Conservation (phyloP, 306 rosid species). For the Echinosophora koreensis region DNA sequence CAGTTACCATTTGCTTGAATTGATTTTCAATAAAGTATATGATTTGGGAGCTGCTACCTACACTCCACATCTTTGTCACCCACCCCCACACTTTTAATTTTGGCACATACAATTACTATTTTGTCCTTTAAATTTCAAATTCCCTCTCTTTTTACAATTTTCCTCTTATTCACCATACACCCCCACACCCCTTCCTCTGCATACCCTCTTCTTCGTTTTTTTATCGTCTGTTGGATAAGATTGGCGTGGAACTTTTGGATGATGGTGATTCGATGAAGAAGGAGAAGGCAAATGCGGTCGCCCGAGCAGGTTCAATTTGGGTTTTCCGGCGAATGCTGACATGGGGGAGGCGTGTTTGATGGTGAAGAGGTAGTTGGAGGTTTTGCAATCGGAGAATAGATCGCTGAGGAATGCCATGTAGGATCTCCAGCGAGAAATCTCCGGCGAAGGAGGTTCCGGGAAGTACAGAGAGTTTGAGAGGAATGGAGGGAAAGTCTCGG, state of each 20-base stretch:
- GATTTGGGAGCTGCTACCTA: too few species aligned
- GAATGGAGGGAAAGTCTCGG: conserved; percentile 24
- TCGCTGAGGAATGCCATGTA: conserved; percentile 74
- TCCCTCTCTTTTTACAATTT: too few species aligned
- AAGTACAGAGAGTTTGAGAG: conserved; percentile 54
- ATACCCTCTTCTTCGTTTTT: too few species aligned
- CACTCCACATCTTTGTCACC: too few species aligned
- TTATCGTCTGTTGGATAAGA: conserved; percentile 69
- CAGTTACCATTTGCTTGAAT: too few species aligned
- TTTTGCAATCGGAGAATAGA: conserved; percentile 68
- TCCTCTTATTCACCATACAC: too few species aligned
- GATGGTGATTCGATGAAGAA: conserved; percentile 53
- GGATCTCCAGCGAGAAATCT: conserved; percentile 74
- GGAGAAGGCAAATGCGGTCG: background rate
- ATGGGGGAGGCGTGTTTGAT: conserved; percentile 68
- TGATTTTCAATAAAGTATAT: too few species aligned
- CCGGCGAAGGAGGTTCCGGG: conserved; percentile 26
- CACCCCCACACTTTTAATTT: too few species aligned
- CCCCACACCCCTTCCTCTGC: too few species aligned
- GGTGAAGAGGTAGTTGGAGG: conserved; percentile 74
- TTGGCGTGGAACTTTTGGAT: conserved; percentile 82
- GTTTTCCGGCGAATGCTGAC: conserved; percentile 48
- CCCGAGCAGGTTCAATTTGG: background rate
- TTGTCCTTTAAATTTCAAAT: too few species aligned
- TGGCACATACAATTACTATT: too few species aligned